phyloP scores from a whole-genome alignment of 805 yeast species.

The Yamadazyma laniorum region DNA sequence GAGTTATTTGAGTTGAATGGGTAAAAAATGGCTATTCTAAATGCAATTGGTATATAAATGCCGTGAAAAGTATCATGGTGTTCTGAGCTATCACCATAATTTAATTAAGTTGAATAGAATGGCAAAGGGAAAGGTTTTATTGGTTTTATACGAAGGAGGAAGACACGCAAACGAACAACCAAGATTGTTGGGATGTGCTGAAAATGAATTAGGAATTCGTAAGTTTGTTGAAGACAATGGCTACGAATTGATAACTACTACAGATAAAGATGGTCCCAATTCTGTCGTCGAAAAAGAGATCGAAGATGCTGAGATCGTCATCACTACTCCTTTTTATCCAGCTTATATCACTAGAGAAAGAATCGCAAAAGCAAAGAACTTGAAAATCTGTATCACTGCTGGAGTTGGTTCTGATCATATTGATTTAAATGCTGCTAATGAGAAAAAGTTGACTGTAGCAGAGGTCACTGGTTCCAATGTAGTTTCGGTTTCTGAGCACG shows the following conservation, averaged over 20 bases:
- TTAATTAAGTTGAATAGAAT: slow-evolving; percentile 12
- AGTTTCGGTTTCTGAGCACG: slow-evolving; percentile 79
- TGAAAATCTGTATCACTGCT: slow-evolving; percentile 71
- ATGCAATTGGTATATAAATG: no score
- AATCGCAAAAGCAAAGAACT: slow-evolving; percentile 64
- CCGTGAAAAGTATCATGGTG: no score
- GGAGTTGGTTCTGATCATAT: slow-evolving; percentile 86
- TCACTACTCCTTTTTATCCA: slow-evolving; percentile 83
- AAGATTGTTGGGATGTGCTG: slow-evolving; percentile 64
- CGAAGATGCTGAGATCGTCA: slow-evolving; percentile 70
- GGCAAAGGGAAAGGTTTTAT: slow-evolving; percentile 43
- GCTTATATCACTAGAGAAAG: slow-evolving; percentile 70
- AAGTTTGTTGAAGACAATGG: slow-evolving; percentile 64
- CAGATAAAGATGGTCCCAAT: slow-evolving; percentile 63
- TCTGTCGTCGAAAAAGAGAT: slow-evolving; percentile 63
- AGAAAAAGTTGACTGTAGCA: slow-evolving; percentile 60
- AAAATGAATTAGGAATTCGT: slow-evolving; percentile 72
- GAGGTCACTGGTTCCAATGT: slow-evolving; percentile 86
- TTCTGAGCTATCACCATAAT: no score
- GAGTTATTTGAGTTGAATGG: neutral
- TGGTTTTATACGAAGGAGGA: slow-evolving; percentile 59
- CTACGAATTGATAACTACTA: slow-evolving; percentile 62
- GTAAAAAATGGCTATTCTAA: slow-evolving; percentile 9
- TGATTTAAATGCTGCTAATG: slow-evolving; percentile 67
- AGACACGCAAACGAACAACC: slow-evolving; percentile 59